These are phyloP conservation scores for Trypanosoma cruzi DNA, from an alignment of 208 protist species.

Conservation along the genomic window DNA sequence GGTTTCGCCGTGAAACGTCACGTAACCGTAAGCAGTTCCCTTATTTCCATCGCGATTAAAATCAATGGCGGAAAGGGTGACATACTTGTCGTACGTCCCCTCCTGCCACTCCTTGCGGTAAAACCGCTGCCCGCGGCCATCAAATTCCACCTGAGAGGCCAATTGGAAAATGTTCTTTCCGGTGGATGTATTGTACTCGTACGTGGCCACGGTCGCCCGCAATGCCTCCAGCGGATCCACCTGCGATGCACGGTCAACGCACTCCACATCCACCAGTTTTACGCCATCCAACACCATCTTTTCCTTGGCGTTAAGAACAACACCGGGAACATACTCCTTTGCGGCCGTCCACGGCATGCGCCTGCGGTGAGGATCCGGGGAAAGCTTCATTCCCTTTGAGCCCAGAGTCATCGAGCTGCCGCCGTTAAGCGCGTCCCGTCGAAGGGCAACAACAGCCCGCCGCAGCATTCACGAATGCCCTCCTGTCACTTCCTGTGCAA, in stretches of 20 bases:
- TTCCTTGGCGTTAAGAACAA: conserved; percentile 81
- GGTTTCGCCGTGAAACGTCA: conserved; percentile 89
- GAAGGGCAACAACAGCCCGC: too few relatives aligned
- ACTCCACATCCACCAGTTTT: conserved; percentile 77
- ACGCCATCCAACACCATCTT: conserved; percentile 83
- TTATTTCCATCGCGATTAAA: conserved; percentile 75
- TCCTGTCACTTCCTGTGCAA: neutral
- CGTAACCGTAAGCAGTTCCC: conserved; percentile 85
- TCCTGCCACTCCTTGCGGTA: too few relatives aligned
- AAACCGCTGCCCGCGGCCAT: too few relatives aligned
- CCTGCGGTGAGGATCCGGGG: too few relatives aligned
- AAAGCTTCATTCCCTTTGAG: conserved; percentile 72
- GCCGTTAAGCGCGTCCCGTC: conserved; percentile 70
- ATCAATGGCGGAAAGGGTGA: conserved; percentile 83
- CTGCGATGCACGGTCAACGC: conserved; percentile 77
- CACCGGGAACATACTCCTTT: conserved; percentile 80
- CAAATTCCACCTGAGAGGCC: too few relatives aligned
- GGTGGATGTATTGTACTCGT: too few relatives aligned
- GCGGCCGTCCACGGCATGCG: conserved; percentile 87
- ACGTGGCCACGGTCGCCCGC: too few relatives aligned
- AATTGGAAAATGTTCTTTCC: too few relatives aligned
- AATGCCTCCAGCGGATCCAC: conserved; percentile 85
- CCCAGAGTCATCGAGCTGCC: conserved; percentile 90
- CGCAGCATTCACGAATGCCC: conserved; percentile 30
- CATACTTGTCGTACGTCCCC: conserved; percentile 91